These are phyloP conservation scores for Candida insectorum DNA, from an alignment of 805 yeast species.

Conservation along the genomic window DNA sequence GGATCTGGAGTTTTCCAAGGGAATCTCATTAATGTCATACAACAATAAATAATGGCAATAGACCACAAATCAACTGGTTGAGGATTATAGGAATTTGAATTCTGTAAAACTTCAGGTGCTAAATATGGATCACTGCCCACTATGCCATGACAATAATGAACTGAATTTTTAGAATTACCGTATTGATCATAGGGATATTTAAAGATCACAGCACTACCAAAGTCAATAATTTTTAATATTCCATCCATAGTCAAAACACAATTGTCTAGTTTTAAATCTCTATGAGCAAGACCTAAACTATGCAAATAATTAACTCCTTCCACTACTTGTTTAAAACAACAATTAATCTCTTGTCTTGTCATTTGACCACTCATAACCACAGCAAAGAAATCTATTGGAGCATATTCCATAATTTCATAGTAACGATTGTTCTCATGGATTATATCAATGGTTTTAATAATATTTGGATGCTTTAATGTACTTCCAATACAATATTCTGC, in stretches of 20 bases:
- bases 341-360: constrained; percentile 73
- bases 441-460: constrained; percentile 87
- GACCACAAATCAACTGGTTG: constrained; percentile 96
- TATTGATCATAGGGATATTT: constrained; percentile 71
- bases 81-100: constrained; percentile 64
- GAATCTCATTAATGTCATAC: constrained; percentile 87
- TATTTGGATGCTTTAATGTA: constrained; percentile 83
- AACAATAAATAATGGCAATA: constrained; percentile 83
- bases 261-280: constrained; percentile 89
- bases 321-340: constrained; percentile 85
- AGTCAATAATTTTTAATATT: constrained; percentile 85
- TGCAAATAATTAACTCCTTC: constrained; percentile 82
- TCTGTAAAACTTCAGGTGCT: constrained; percentile 86
- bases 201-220: constrained; percentile 90
- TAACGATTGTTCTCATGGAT: constrained; percentile 84
- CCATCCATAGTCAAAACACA: constrained; percentile 84
- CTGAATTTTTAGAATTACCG: constrained; percentile 44
- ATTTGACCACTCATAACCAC: constrained; percentile 91
- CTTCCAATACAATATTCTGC: constrained; percentile 94
- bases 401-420: constrained; percentile 91
- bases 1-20: constrained; percentile 93
- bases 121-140: constrained; percentile 86
- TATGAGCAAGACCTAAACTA: constrained; percentile 80
- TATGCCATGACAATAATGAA: constrained; percentile 76
- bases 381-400: constrained; percentile 90